Percentiles rank a stretch among this genome's conserved stretches.
These are phyloP conservation scores for Wallacemonas sp. DNA, from an alignment of 208 protist genomes.

Conservation along the genomic window DNA sequence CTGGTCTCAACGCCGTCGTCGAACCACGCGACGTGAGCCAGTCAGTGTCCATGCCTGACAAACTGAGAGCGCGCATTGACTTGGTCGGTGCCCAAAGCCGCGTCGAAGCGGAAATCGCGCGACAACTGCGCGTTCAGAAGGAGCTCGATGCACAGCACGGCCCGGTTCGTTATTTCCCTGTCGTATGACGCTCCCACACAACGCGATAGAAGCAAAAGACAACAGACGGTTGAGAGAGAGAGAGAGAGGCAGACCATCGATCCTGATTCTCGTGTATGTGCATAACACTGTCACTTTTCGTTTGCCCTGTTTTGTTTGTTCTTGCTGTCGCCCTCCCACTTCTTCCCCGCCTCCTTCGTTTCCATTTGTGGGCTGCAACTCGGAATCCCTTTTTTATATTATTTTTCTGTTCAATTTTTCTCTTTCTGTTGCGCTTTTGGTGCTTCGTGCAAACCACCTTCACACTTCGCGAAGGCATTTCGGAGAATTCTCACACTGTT, in stretches of 20 bases:
- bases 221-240: too few species aligned
- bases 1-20: background rate
- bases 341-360: background rate
- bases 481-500: too few species aligned
- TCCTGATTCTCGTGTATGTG: too few species aligned
- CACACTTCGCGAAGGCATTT: too few species aligned
- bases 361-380: background rate
- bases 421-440: too few species aligned
- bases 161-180: slow-evolving; percentile 3
- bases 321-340: background rate
- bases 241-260: too few species aligned
- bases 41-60: background rate
- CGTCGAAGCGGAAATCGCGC: slow-evolving; percentile 6
- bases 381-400: too few species aligned
- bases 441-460: too few species aligned
- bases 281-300: too few species aligned
- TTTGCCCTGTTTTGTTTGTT: background rate
- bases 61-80: background rate
- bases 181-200: background rate
- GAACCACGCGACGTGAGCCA: background rate
- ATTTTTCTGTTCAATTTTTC: too few species aligned
- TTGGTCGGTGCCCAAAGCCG: background rate
- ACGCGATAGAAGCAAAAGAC: background rate
- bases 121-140: slow-evolving; percentile 4
- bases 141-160: background rate